These are phyloP conservation scores for Neurospora sp. DNA, from an alignment of 495 filamentous ascomycete species.

Conservation along the genomic window DNA sequence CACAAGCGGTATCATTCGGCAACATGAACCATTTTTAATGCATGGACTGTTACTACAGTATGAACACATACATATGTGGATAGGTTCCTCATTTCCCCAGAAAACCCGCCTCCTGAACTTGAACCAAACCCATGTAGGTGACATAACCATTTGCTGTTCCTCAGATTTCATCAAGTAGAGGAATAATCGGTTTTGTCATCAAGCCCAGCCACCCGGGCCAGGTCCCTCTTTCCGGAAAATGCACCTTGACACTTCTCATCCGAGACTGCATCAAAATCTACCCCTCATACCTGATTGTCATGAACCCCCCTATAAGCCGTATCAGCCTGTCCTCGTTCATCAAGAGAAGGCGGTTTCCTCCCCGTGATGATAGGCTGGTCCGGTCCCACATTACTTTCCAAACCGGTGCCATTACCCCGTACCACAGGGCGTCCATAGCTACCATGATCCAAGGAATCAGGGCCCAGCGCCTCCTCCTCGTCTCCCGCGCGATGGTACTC, in stretches of 20 bases:
- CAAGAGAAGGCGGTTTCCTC: not conserved
- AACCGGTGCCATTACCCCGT: not conserved
- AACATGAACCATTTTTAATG: not conserved
- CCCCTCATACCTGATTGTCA: not conserved
- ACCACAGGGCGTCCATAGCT: not conserved
- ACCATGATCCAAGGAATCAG: constrained; percentile 7
- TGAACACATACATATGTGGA: not conserved
- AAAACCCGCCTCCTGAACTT: not conserved
- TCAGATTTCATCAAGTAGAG: not conserved
- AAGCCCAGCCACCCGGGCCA: not conserved
- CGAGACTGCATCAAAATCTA: not conserved
- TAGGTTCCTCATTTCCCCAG: not conserved
- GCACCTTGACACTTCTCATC: not conserved
- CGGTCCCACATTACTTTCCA: not conserved
- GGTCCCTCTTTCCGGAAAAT: not conserved
- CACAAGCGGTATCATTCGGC: not conserved
- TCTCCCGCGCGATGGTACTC: constrained; percentile 21
- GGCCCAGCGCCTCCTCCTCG: constrained; percentile 22
- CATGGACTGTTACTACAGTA: not conserved
- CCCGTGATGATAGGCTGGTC: not conserved
- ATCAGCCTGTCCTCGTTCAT: not conserved
- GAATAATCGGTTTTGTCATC: not conserved
- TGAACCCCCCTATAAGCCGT: not conserved
- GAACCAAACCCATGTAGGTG: not conserved
- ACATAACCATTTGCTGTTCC: not conserved